Evolutionary conservation across 129 eudicot species (phyloP).

Genomic region (Centella asiatica): DNA sequence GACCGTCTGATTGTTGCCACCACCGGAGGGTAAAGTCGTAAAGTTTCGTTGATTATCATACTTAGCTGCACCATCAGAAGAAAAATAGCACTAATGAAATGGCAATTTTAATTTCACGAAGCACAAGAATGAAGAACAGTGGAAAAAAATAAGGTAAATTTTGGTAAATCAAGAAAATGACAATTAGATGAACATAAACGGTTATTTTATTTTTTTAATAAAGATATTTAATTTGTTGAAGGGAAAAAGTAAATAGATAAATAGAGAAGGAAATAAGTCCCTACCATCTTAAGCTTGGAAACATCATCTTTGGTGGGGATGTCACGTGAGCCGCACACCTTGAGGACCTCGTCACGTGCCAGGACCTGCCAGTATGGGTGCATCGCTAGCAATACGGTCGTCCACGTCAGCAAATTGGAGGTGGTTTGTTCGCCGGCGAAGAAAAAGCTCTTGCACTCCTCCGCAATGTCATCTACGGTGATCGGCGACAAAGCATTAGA

Average conservation of each 20-base stretch:
- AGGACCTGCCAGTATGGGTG: conserved; percentile 85
- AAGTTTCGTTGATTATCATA: conserved; percentile 73
- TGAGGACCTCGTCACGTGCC: conserved; percentile 90
- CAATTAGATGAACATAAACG: no score
- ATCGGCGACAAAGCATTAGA: conserved; percentile 18
- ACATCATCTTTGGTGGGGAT: conserved; percentile 75
- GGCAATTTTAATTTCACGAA: not conserved
- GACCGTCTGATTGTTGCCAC: conserved; percentile 74
- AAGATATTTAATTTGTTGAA: not conserved
- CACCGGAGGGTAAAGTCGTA: conserved; percentile 74
- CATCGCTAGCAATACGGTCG: conserved; percentile 82
- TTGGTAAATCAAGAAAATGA: not conserved
- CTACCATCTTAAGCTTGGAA: conserved; percentile 80
- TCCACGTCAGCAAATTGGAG: conserved; percentile 90
- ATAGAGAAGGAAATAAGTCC: no score
- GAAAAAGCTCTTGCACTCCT: conserved; percentile 91
- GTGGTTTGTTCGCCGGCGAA: conserved; percentile 93
- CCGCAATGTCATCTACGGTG: conserved; percentile 65
- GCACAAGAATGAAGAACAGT: not conserved
- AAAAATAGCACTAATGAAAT: not conserved
- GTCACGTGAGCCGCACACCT: conserved; percentile 77
- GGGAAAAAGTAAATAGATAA: conserved; percentile 5
- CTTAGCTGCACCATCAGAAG: conserved; percentile 40
- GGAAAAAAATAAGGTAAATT: not conserved
- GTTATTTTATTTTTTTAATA: no score